Conservation (phyloP, 164 flowering plant species). For the Piper betle region DNA sequence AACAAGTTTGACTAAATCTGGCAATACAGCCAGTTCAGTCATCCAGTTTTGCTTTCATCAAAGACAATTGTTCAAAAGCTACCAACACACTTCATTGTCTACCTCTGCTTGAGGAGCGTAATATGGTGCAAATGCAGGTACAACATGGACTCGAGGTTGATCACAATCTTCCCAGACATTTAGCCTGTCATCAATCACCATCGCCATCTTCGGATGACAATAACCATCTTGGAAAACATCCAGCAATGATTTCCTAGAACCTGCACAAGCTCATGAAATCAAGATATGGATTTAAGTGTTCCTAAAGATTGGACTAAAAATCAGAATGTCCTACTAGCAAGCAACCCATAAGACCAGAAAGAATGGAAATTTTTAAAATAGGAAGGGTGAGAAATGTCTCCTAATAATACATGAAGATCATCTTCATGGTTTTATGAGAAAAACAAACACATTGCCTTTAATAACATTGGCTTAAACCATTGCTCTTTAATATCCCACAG, state of each 20-base stretch:
- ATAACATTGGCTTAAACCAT: too few relatives aligned
- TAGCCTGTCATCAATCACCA: constrained; percentile 95
- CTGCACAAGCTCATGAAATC: constrained; percentile 17
- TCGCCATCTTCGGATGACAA: constrained; percentile 97
- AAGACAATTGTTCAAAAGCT: neutral
- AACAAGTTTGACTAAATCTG: neutral
- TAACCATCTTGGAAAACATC: constrained; percentile 69
- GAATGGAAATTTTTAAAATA: neutral
- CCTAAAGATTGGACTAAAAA: too few relatives aligned
- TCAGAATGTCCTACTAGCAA: too few relatives aligned
- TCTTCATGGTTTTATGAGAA: too few relatives aligned
- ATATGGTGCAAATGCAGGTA: constrained; percentile 91
- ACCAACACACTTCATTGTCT: constrained; percentile 4
- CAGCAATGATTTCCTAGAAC: constrained; percentile 72
- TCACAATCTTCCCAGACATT: constrained; percentile 98
- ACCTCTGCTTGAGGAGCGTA: constrained; percentile 99
- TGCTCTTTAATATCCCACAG: too few relatives aligned
- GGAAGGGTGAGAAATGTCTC: neutral
- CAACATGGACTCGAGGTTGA: constrained; percentile 94
- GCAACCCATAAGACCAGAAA: too few relatives aligned
- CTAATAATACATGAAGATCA: too few relatives aligned
- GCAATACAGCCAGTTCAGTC: too few relatives aligned
- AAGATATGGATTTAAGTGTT: too few relatives aligned
- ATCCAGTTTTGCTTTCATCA: too few relatives aligned
- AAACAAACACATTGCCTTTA: too few relatives aligned